Base-by-base conservation (phyloP, 768 basidiomycete species). In the Boletus rubroflammeus region DNA sequence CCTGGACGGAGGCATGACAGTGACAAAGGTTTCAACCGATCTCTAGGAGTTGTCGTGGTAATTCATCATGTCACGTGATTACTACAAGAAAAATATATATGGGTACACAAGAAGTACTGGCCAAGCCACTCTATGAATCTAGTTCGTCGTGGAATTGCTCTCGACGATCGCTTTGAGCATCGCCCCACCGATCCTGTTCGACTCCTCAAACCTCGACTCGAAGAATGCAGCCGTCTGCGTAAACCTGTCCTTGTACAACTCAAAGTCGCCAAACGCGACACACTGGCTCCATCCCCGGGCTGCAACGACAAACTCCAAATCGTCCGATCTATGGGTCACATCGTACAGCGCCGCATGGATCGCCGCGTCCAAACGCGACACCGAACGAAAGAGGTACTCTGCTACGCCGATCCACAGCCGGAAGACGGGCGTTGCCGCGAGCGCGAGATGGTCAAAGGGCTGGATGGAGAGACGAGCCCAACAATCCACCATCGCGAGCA, bases 401-500 rank as follows among this genome's bases (percentile, higher is more conserved):
- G 96, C 92, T 13, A 98, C 93, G 29, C 96, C 96, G 47, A 99
- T 87, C 86, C 96, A 98, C 57, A 99, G 79, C 49, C 94, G 83
- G 75, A 99, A 99, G 34, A 98, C 81, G 0, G 97, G 97, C 2
- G 95, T 99, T 8, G 94, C 96, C 0, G 96, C 96, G 42, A 98
- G 83, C 8, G 87, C 81, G 57, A 98, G 84, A 73, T 98, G 95
- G 32, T 82, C 84, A 67, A 90, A 96, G 0, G 97, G 97, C 50
- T 90, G 82, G 65, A 97, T 94, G 0, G 77, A 75, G 48, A 98
- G 82, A 47, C 82, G 81, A 8, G 91, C 88, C 97, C 97, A 99
- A 63, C 91, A 95, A 72, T 99, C 97, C 19, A 98, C 97, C 94
- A 99, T 98, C 15, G 95, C 94, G 45, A 98, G 82, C 8, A 99